phyloP scores from a whole-genome alignment of 164 flowering plant species.

The Berberis thunbergii region DNA sequence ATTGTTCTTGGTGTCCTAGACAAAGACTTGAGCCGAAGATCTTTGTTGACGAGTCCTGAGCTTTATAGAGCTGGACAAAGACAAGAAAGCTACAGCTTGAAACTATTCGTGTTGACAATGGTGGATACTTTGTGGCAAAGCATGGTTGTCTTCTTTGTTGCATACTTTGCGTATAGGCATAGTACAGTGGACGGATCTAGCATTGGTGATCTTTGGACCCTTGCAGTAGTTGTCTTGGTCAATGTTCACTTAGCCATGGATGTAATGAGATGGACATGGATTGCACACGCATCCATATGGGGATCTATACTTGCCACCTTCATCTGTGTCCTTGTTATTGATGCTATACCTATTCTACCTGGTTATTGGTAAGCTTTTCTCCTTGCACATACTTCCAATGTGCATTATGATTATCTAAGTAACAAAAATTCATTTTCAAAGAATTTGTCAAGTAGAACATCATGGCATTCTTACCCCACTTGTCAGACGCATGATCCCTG shows the following conservation, averaged over 20 bases:
- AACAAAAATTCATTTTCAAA: no score
- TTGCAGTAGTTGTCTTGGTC: conserved; percentile 75
- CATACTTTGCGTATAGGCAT: conserved; percentile 59
- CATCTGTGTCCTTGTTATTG: conserved; percentile 69
- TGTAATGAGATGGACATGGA: conserved; percentile 77
- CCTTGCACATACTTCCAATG: background rate
- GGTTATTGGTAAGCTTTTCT: conserved; percentile 70
- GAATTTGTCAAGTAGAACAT: no score
- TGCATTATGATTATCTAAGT: no score
- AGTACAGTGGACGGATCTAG: conserved; percentile 56
- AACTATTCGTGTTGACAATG: conserved; percentile 76
- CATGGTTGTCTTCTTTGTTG: conserved; percentile 55
- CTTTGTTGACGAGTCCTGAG: conserved; percentile 62
- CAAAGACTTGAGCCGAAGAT: conserved; percentile 73
- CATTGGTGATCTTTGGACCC: conserved; percentile 89
- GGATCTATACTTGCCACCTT: conserved; percentile 77
- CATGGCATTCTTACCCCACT: no score
- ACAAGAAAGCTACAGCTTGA: conserved; percentile 57
- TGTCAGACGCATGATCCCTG: no score
- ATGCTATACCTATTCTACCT: conserved; percentile 45
- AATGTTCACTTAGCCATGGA: conserved; percentile 95
- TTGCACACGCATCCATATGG: conserved; percentile 84
- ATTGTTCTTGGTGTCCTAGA: conserved; percentile 79
- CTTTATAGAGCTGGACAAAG: conserved; percentile 89
- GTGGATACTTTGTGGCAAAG: conserved; percentile 94